These are phyloP conservation scores for Tricladium varicosporioides DNA, from an alignment of 2,329 filamentous ascomycete genomes.

Conservation along the genomic window DNA sequence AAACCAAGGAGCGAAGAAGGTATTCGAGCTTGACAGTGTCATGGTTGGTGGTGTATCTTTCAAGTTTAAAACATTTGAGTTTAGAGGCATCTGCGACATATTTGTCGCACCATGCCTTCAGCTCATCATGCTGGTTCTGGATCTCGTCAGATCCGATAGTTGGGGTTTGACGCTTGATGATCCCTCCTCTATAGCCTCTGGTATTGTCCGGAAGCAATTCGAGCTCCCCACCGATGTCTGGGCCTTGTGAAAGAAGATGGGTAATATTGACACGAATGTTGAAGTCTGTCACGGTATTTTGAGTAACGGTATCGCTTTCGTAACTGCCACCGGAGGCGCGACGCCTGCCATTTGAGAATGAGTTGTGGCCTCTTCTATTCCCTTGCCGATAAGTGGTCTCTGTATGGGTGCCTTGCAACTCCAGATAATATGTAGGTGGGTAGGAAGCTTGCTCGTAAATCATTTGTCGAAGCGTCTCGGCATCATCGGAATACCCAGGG, in stretches of 20 bases:
- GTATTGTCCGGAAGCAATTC: constrained; percentile 55
- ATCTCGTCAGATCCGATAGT: constrained; percentile 34
- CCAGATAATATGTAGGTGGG: constrained; percentile 28
- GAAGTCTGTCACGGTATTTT: constrained; percentile 55
- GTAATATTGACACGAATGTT: constrained; percentile 58
- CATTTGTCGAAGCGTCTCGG: constrained; percentile 25
- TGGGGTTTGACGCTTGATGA: constrained; percentile 49
- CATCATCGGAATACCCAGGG: constrained; percentile 26
- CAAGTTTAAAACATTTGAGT: constrained; percentile 55
- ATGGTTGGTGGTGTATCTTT: constrained; percentile 56
- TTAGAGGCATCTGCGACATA: constrained; percentile 58
- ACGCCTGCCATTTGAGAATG: background rate
- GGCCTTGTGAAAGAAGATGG: constrained; percentile 52
- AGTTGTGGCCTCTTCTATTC: background rate
- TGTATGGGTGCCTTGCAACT: constrained; percentile 33
- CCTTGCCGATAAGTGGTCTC: constrained; percentile 24
- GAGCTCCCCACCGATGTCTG: constrained; percentile 41
- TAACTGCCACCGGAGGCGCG: constrained; percentile 30
- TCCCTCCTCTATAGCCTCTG: constrained; percentile 61
- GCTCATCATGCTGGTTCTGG: constrained; percentile 11
- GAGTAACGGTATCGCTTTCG: constrained; percentile 41
- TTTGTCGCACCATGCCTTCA: constrained; percentile 59
- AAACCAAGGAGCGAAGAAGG: constrained; percentile 54
- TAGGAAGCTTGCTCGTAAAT: constrained; percentile 29
- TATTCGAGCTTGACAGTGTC: constrained; percentile 52